phyloP scores from a whole-genome alignment of 805 yeast species.

The Millerozyma acaciae region DNA sequence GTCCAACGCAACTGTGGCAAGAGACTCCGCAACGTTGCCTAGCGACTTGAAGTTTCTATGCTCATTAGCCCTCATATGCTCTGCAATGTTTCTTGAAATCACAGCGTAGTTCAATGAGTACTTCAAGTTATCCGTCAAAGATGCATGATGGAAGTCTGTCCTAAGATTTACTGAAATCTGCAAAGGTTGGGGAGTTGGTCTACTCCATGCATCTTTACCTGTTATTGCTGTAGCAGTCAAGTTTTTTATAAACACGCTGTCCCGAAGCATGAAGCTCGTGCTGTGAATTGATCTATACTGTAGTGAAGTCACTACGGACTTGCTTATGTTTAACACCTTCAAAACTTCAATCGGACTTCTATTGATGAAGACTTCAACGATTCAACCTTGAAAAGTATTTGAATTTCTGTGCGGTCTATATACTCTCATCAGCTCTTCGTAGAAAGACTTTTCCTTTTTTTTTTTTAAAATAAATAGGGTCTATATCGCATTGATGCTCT shows the following conservation, averaged over 20 bases:
- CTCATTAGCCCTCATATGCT: conserved; percentile 43
- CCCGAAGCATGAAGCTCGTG: conserved; percentile 19
- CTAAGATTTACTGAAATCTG: conserved; percentile 53
- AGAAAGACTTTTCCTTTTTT: no score
- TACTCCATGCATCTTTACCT: conserved; percentile 74
- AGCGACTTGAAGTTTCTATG: conserved; percentile 40
- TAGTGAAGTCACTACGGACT: conserved; percentile 14
- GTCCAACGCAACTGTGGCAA: conserved; percentile 43
- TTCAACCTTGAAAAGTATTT: no score
- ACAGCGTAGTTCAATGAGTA: conserved; percentile 88
- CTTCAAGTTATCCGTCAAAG: conserved; percentile 73
- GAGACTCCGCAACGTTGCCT: conserved; percentile 44
- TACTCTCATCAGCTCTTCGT: no score
- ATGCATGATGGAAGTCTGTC: conserved; percentile 71
- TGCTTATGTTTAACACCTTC: not conserved
- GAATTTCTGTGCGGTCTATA: no score
- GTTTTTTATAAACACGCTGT: conserved; percentile 48
- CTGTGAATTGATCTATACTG: conserved; percentile 11
- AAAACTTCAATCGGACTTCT: no score
- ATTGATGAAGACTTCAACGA: no score
- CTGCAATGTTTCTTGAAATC: conserved; percentile 61
- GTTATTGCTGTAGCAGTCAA: conserved; percentile 59
- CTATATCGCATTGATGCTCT: no score
- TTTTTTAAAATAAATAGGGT: no score
- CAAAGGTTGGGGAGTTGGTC: conserved; percentile 64